These are phyloP conservation scores for Candida arabinofermentans DNA, from an alignment of 805 yeast genomes.

Conservation along the genomic window DNA sequence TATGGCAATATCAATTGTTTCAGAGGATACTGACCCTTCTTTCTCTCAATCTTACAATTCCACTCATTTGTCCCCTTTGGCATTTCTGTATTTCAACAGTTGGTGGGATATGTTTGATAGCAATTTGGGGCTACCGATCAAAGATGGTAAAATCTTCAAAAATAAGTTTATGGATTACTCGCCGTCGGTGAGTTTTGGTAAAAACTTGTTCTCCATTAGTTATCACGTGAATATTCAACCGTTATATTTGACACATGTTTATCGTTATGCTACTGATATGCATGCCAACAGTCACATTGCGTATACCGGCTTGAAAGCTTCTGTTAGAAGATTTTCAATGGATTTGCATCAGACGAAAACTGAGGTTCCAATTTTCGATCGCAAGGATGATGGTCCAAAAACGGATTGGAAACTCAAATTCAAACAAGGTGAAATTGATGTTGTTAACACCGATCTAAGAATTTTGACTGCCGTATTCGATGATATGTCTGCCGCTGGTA, in stretches of 20 bases:
- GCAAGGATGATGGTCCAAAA: slow-evolving; percentile 39
- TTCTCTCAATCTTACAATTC: slow-evolving; percentile 51
- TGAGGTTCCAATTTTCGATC: slow-evolving; percentile 25
- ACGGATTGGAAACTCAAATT: slow-evolving; percentile 54
- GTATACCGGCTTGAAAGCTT: slow-evolving; percentile 69
- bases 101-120: slow-evolving; percentile 93
- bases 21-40: slow-evolving; percentile 27
- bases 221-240: slow-evolving; percentile 73
- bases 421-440: slow-evolving; percentile 67
- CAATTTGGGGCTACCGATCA: slow-evolving; percentile 70
- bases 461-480: slow-evolving; percentile 60
- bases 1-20: slow-evolving; percentile 53
- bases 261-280: slow-evolving; percentile 41
- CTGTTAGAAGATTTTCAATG: slow-evolving; percentile 49
- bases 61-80: slow-evolving; percentile 70
- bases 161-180: slow-evolving; percentile 34
- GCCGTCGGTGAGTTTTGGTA: slow-evolving; percentile 30
- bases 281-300: slow-evolving; percentile 43
- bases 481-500: slow-evolving; percentile 46
- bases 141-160: slow-evolving; percentile 67
- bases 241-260: slow-evolving; percentile 69
- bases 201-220: slow-evolving; percentile 62
- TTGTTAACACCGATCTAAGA: slow-evolving; percentile 64
- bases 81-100: slow-evolving; percentile 59
- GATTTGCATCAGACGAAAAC: slow-evolving; percentile 66